phyloP scores from a whole-genome alignment of 108 stramenopile species.

The Cyclotella baltica region DNA sequence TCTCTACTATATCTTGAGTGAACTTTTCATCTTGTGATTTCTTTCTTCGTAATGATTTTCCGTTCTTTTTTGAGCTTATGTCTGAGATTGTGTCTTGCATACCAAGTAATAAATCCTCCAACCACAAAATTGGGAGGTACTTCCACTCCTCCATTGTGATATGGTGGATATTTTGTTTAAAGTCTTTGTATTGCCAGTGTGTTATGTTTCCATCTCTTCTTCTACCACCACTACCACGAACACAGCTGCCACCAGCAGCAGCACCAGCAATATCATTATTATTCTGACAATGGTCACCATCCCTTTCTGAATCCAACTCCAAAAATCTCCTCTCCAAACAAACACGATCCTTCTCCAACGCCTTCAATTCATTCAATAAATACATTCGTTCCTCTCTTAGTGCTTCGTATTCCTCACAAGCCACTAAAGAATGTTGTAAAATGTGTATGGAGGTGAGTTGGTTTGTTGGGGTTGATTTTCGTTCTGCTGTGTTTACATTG shows the following conservation, averaged over 20 bases:
- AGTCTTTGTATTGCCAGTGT: background rate
- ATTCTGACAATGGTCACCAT: background rate
- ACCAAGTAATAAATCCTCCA: background rate
- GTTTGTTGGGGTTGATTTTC: too few relatives aligned
- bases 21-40: background rate
- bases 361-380: conserved; percentile 22
- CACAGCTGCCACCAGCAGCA: too few relatives aligned
- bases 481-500: too few relatives aligned
- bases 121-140: conserved; percentile 19
- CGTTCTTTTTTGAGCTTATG: background rate
- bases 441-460: too few relatives aligned
- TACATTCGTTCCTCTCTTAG: conserved; percentile 20
- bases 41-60: background rate
- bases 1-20: background rate
- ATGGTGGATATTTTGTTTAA: conserved; percentile 5
- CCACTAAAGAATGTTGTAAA: conserved; percentile 9
- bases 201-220: background rate
- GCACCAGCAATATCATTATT: too few relatives aligned
- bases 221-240: background rate
- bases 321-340: conserved; percentile 27
- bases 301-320: conserved; percentile 4
- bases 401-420: conserved; percentile 34
- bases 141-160: conserved; percentile 1
- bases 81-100: background rate
- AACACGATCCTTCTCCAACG: conserved; percentile 38